Evolutionary conservation across 2,329 filamentous ascomycete genomes (phyloP), one percentile per base, ranked within the genome.

Genomic region (Penicillium sp.): DNA sequence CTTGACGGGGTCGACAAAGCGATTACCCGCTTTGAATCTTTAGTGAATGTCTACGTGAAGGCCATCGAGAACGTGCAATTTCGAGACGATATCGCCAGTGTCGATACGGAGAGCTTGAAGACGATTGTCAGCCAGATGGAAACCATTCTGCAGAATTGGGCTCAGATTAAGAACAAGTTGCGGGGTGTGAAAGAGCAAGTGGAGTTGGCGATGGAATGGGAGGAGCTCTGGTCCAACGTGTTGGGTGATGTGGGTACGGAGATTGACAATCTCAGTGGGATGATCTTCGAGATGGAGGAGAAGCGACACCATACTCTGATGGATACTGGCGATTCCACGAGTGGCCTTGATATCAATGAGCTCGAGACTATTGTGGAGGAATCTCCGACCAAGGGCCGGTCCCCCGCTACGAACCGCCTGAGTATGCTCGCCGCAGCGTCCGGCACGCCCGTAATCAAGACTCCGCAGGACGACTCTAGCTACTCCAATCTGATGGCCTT

Each of bases 271-370:
- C 82, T 96, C 16, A 87, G 86, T 70, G 85, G 90, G 42, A 80
- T 97, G 52, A 91, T 98, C 33, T 98, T 98, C 71, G 93, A 98
- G 77, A 97, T 98, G 93, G 95, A 99, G 76, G 95, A 98, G 79
- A 90, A 93, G 66, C 85, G 95, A 52, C 94, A 98, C 76, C 89
- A 89, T 75, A 90, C 75, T 16, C 83, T 92, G 65, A 83, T 89
- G 70, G 86, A 86, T 40, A 87, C 87, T 19, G 87, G 89, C 45
- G 74, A 80, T 51, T 71, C 71, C 0, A 74, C 68, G 55, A 81
- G 82, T 59, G 82, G 82, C 40, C 80, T 89, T 53, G 94, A 98
- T 73, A 90, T 97, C 66, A 91, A 90, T 60, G 93, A 97, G 69
- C 82, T 98, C 30, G 92, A 96, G 72, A 97, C 91, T 0, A 97